These are phyloP conservation scores for Cryptococcus amylolentus DNA, from an alignment of 1,284 basidiomycete species.

Conservation along the genomic window DNA sequence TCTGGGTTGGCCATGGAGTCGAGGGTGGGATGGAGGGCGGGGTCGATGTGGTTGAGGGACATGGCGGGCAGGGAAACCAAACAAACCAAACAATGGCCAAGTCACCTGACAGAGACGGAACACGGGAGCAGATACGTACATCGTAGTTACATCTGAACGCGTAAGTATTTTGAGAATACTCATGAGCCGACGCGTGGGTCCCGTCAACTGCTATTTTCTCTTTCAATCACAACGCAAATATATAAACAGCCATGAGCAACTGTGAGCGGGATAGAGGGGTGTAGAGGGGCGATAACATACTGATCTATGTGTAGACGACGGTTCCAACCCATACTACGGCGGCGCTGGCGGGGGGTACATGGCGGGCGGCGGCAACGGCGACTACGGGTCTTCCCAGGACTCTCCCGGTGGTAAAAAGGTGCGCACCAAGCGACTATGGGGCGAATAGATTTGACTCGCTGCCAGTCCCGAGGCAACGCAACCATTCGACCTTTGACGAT, in stretches of 20 bases:
- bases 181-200: not conserved
- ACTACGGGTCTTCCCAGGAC: constrained; percentile 37
- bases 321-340: constrained; percentile 43
- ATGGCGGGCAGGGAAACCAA: constrained; percentile 1
- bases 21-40: constrained; percentile 11
- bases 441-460: too few species aligned
- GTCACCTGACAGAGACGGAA: constrained; percentile 3
- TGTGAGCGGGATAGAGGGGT: constrained; percentile 17
- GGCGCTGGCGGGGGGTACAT: constrained; percentile 32
- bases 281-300: not conserved
- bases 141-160: not conserved
- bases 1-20: constrained; percentile 3
- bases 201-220: not conserved
- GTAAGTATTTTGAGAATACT: not conserved
- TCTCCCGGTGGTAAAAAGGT: constrained; percentile 37
- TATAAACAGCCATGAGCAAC: constrained; percentile 22
- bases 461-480: constrained; percentile 51
- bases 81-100: constrained; percentile 7
- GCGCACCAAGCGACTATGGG: not conserved
- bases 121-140: not conserved
- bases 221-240: not conserved
- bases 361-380: constrained; percentile 38
- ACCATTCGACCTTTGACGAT: constrained; percentile 83
- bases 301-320: constrained; percentile 25
- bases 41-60: constrained; percentile 14